Base-by-base conservation (phyloP, 2,329 filamentous ascomycete species). In the Aspergillus jensenii region DNA sequence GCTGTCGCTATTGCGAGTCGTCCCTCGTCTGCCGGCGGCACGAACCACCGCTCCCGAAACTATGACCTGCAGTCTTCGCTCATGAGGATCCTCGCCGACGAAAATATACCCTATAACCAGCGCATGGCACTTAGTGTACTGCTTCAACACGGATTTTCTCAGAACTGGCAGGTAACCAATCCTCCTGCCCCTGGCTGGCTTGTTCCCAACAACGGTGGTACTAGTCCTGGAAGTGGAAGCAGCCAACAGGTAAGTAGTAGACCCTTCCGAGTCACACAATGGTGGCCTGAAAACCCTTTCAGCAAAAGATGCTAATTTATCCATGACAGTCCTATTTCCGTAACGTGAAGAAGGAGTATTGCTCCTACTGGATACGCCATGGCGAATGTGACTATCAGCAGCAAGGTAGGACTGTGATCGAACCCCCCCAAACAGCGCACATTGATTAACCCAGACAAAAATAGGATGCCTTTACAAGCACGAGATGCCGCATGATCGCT, bases 311-410 rank as follows among this genome's bases (percentile, higher is more conserved):
- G n/a, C 46, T 65, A 52, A 66, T 55, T 33, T 25, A 51, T 31
- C n/a, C 37, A 5, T 49, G 59, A 52, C 51, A 58, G 46, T 25
- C 52, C 23, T 50, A 62, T 56, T 50, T 43, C 19, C 56, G 56
- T 15, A 65, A 62, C 31, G 17, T 53, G 6, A 85, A 83, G 67
- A 96, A 96, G 71, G 78, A 89, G 23, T 96, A 89, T 74, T 96
- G 92, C 75, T 90, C 91, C 58, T 91, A 93, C 74, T 97, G 92
- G 92, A 88, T 96, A 55, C 87, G 90, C 66, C 88, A 90, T 58
- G 92, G 91, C 19, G 86, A 90, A 44, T 97, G 93, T 71, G 89
- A 89, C 61, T 97, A 91, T 72, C 87, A 84, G 3, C 90, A 96
- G 71, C 88, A 93, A 68, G 92, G 76, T 73, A 65, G 55, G 67